Conservation (phyloP, 2,329 filamentous ascomycete genomes). For the Cadophora malorum region DNA sequence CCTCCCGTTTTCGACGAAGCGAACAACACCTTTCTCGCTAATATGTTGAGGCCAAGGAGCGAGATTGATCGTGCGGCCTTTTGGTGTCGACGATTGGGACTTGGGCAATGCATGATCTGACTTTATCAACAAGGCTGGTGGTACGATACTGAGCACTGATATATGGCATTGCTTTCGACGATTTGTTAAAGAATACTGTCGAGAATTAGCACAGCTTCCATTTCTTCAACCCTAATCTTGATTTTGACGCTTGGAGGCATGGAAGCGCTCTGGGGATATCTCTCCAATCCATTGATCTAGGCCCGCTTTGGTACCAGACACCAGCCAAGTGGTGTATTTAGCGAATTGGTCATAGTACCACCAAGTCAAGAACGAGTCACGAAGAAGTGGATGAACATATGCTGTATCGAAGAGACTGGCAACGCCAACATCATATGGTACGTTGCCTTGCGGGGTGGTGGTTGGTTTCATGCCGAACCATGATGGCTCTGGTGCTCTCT, state of each 20-base stretch:
- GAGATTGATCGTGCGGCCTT: slow-evolving; percentile 51
- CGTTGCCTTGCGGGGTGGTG: slow-evolving; percentile 35
- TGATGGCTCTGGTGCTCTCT: slow-evolving; percentile 29
- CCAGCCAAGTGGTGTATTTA: slow-evolving; percentile 39
- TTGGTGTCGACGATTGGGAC: slow-evolving; percentile 49
- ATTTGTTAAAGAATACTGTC: slow-evolving; percentile 34
- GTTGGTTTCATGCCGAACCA: slow-evolving; percentile 27
- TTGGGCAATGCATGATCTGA: slow-evolving; percentile 50
- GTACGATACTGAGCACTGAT: slow-evolving; percentile 49
- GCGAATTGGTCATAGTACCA: slow-evolving; percentile 53
- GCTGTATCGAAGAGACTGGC: slow-evolving; percentile 59
- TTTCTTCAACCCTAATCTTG: background rate
- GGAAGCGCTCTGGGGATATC: slow-evolving; percentile 28
- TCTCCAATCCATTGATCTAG: slow-evolving; percentile 33
- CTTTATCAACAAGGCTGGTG: slow-evolving; percentile 44
- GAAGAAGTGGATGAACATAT: slow-evolving; percentile 55
- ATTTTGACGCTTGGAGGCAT: slow-evolving; percentile 24
- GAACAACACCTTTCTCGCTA: slow-evolving; percentile 46
- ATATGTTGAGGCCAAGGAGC: slow-evolving; percentile 52
- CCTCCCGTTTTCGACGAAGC: slow-evolving; percentile 46
- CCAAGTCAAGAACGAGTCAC: slow-evolving; percentile 53
- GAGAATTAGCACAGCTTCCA: background rate
- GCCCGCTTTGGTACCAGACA: slow-evolving; percentile 28
- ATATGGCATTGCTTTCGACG: slow-evolving; percentile 52
- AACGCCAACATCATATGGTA: slow-evolving; percentile 54